Conservation (phyloP, 1,284 basidiomycete genomes). For the Ustanciosporium gigantosporum region DNA sequence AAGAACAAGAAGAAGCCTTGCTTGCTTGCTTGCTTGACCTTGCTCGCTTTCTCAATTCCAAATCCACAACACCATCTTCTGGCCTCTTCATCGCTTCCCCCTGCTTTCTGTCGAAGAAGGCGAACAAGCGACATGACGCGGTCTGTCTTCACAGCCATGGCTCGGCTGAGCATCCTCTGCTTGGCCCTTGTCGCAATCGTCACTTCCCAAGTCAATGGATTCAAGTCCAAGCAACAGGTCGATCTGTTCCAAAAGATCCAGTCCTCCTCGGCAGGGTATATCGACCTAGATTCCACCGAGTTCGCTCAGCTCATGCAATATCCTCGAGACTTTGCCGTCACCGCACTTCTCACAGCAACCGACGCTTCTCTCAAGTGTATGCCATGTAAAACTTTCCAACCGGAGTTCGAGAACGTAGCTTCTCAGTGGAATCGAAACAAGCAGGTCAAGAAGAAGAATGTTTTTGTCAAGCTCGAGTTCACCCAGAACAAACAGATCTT, state of each 20-base stretch:
- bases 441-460: constrained; percentile 23
- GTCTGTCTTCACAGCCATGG: too few relatives aligned
- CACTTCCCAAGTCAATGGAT: too few relatives aligned
- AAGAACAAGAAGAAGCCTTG: too few relatives aligned
- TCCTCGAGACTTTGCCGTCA: constrained; percentile 37
- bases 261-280: constrained; percentile 9
- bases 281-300: constrained; percentile 25
- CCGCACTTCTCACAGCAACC: constrained; percentile 44
- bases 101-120: too few relatives aligned
- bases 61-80: too few relatives aligned
- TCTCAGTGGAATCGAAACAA: constrained; percentile 34
- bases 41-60: too few relatives aligned
- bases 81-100: too few relatives aligned
- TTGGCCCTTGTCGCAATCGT: too few relatives aligned
- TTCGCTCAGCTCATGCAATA: constrained; percentile 7
- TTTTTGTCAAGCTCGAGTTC: constrained; percentile 51
- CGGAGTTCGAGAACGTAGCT: constrained; percentile 43
- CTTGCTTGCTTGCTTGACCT: too few relatives aligned
- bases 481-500: constrained; percentile 33
- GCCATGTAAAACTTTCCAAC: constrained; percentile 46
- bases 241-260: constrained; percentile 21
- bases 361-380: constrained; percentile 37
- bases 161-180: too few relatives aligned
- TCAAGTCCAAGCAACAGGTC: constrained; percentile 8
- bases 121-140: too few relatives aligned